Base-by-base conservation (phyloP, 2,329 filamentous ascomycete species). In the Xylariales sp. region DNA sequence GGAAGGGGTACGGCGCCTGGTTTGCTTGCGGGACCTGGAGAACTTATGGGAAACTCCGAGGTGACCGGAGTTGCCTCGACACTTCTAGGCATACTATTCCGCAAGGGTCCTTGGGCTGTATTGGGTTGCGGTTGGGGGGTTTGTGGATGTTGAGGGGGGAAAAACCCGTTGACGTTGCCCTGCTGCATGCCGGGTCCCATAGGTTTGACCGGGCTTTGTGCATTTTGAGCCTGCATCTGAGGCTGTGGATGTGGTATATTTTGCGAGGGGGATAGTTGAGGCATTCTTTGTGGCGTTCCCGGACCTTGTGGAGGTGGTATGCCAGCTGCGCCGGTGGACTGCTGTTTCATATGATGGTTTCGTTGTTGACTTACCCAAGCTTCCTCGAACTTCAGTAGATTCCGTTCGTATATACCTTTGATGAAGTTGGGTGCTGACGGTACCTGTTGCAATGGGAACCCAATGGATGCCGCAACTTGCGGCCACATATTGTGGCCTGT, bases 321-420 rank as follows among this genome's bases (percentile, higher is more conserved):
- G 43, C 71, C 73, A 23, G 59, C 67, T 7, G 72, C 45, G 78
- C 69, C 85, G 82, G 62, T 64, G 23, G 68, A 60, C 46, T 83
- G 82, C 69, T 88, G 85, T 60, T 84, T 81, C 76, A 86, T 84
- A 73, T 85, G 84, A 50, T 84, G 82, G 32, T 82, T 83, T 71
- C 83, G 84, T 69, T 88, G 87, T 72, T 87, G 86, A 41, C 84
- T 82, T 43, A 86, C 76, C 82, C 87, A 91, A 1, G 86, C 87
- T 67, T 90, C 87, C 77, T 97, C 94, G 71, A 97, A 97, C 39
- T 90, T 87, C 32, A 87, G 81, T 5, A 97, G 81, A 72, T 94
- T 94, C 43, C 87, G 85, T 74, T 94, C 90, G 78, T 96, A 97
- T 6, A 93, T 85, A 34, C 86, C 84, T 73, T 90, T 89, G 72